These are phyloP conservation scores for Podila epicladia DNA, from an alignment of 192 early-diverging fungal genomes.

Conservation along the genomic window DNA sequence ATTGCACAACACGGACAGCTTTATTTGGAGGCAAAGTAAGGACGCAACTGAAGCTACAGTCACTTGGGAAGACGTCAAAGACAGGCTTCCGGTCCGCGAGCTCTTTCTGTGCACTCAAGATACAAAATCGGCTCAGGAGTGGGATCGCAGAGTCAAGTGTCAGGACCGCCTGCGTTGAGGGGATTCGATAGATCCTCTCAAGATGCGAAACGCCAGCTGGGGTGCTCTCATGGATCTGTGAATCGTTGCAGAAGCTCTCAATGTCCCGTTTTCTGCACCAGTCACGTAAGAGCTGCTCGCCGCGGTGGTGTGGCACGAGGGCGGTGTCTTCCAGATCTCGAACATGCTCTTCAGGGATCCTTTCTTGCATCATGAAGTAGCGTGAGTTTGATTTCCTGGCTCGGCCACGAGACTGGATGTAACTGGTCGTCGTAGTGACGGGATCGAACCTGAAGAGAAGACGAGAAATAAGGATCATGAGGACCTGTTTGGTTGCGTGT, in stretches of 20 bases:
- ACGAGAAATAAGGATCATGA: slow-evolving; percentile 3
- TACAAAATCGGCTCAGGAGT: slow-evolving; percentile 78
- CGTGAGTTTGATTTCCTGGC: slow-evolving; percentile 77
- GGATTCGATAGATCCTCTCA: slow-evolving; percentile 61
- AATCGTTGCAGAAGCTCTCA: slow-evolving; percentile 14
- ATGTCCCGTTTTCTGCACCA: slow-evolving; percentile 61
- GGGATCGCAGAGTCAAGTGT: slow-evolving; percentile 74
- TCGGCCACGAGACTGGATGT: slow-evolving; percentile 91
- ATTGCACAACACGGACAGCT: slow-evolving; percentile 59
- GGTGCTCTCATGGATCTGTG: not conserved
- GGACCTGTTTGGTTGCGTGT: not conserved
- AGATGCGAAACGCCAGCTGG: not conserved
- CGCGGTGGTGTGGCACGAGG: slow-evolving; percentile 43
- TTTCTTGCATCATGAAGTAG: slow-evolving; percentile 80
- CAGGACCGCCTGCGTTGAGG: slow-evolving; percentile 73
- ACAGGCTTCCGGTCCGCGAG: slow-evolving; percentile 63
- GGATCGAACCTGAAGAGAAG: slow-evolving; percentile 73
- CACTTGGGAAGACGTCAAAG: slow-evolving; percentile 50
- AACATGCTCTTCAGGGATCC: slow-evolving; percentile 20
- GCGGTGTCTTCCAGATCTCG: slow-evolving; percentile 26
- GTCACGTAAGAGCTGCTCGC: slow-evolving; percentile 68
- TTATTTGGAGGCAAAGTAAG: slow-evolving; percentile 72
- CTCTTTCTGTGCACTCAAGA: slow-evolving; percentile 68
- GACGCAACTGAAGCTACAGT: slow-evolving; percentile 56
- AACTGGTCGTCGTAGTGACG: slow-evolving; percentile 73